Conservation (phyloP, 768 basidiomycete species). For the Boletus edulis region DNA sequence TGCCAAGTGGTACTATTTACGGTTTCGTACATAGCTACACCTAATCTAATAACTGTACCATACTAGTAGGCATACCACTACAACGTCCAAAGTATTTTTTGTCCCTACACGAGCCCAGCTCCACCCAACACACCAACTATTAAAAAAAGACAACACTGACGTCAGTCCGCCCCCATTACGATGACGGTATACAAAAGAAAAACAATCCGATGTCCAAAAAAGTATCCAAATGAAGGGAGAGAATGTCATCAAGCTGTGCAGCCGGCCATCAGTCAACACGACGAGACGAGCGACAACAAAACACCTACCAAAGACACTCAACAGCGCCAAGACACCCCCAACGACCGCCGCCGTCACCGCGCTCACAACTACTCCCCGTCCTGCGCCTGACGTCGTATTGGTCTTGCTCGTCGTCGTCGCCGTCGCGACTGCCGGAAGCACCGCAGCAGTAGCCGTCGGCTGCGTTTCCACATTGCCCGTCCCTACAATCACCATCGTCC, state of each 20-base stretch:
- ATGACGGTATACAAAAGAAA: not conserved
- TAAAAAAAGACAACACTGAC: not conserved
- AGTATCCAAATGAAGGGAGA: not conserved
- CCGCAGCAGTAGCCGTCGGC: conserved; percentile 41
- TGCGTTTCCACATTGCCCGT: conserved; percentile 76
- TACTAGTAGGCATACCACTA: too few species aligned
- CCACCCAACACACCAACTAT: not conserved
- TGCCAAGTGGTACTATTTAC: too few species aligned
- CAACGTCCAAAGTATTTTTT: not conserved
- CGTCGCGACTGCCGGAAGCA: conserved; percentile 39
- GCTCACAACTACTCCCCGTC: too few species aligned
- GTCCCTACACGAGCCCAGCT: not conserved
- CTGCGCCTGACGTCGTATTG: not conserved
- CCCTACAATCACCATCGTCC: conserved; percentile 74
- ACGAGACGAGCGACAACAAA: too few species aligned
- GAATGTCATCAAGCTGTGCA: not conserved
- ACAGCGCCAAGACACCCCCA: not conserved
- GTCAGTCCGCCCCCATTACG: not conserved
- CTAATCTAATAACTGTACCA: too few species aligned
- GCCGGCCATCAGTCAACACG: not conserved
- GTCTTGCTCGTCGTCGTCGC: not conserved
- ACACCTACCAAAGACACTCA: conserved; percentile 4
- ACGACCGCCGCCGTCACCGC: not conserved
- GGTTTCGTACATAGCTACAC: too few species aligned
- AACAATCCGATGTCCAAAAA: not conserved